Evolutionary conservation across 2,329 filamentous ascomycete genomes (phyloP).

Genomic region (Emmonsiellopsis sp.): DNA sequence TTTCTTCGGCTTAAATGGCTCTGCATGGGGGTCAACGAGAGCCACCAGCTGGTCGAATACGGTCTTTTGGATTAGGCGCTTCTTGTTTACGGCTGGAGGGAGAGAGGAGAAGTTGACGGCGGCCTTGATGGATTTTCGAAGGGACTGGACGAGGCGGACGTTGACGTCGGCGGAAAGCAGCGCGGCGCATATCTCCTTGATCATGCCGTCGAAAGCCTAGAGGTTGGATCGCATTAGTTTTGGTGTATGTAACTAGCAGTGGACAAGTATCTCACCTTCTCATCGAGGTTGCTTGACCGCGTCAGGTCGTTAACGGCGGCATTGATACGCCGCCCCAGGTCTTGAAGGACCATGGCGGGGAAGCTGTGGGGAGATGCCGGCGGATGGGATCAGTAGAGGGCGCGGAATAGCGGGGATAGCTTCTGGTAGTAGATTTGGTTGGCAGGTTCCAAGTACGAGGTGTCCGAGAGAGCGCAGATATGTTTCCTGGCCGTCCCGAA

Average conservation of each 20-base stretch:
- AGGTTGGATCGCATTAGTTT: constrained; percentile 3
- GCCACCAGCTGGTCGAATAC: constrained; percentile 96
- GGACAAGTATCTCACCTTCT: constrained; percentile 57
- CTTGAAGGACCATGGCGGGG: constrained; percentile 84
- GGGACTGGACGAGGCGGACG: constrained; percentile 78
- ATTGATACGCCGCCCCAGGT: constrained; percentile 97
- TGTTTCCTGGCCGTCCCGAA: not conserved
- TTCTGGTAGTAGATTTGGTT: no score
- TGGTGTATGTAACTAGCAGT: constrained; percentile 6
- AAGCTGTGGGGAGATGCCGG: not conserved
- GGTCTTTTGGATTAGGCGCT: constrained; percentile 92
- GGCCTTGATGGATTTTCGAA: constrained; percentile 85
- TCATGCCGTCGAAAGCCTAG: constrained; percentile 91
- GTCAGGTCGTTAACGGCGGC: constrained; percentile 90
- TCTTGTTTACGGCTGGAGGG: constrained; percentile 89
- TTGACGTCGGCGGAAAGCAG: constrained; percentile 97
- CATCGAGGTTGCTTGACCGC: constrained; percentile 83
- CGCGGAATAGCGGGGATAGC: no score
- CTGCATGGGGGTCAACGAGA: constrained; percentile 89
- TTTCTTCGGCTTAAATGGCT: constrained; percentile 95
- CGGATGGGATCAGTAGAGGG: not conserved
- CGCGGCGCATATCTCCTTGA: constrained; percentile 95
- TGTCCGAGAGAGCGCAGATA: not conserved
- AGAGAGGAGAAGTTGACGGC: constrained; percentile 93
- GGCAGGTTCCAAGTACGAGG: no score